A percentile compares a stretch with the other conserved stretches of the same genome.
phyloP scores from a whole-genome alignment of 2,329 filamentous ascomycete genomes.

The Phyllachora maydis region DNA sequence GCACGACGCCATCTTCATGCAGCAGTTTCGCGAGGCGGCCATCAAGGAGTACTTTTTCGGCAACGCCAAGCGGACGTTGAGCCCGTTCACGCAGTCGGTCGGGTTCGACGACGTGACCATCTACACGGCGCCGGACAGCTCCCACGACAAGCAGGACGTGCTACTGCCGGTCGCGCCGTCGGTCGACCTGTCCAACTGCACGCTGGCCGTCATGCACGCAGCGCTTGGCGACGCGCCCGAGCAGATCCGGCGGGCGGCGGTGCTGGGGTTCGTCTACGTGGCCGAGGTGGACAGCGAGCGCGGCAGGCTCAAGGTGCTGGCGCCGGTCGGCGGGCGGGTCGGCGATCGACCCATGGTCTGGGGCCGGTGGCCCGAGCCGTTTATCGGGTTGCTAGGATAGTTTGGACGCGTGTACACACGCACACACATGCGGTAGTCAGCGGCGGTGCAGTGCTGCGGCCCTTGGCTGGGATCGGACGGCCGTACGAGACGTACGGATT shows the following conservation, averaged over 20 bases:
- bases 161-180: slow-evolving; percentile 47
- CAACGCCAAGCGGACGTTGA: slow-evolving; percentile 52
- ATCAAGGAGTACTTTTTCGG: slow-evolving; percentile 95
- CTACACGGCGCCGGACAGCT: slow-evolving; percentile 38
- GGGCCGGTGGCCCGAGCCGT: slow-evolving; percentile 73
- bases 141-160: slow-evolving; percentile 11
- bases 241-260: slow-evolving; percentile 56
- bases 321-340: slow-evolving; percentile 64
- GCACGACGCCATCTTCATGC: slow-evolving; percentile 54
- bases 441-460: too few species aligned
- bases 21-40: slow-evolving; percentile 49
- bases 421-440: too few species aligned
- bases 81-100: slow-evolving; percentile 71
- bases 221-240: slow-evolving; percentile 46
- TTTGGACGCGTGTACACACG: neutral
- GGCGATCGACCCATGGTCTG: slow-evolving; percentile 66
- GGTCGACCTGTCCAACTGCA: slow-evolving; percentile 53
- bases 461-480: too few species aligned
- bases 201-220: slow-evolving; percentile 71
- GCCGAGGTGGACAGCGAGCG: slow-evolving; percentile 77
- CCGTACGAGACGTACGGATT: too few species aligned
- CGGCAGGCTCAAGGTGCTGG: slow-evolving; percentile 59
- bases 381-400: slow-evolving; percentile 51
- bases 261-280: slow-evolving; percentile 88
- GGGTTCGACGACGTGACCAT: slow-evolving; percentile 57